Base-by-base conservation (phyloP, 2,329 filamentous ascomycete species). In the Aspergillus sp. region DNA sequence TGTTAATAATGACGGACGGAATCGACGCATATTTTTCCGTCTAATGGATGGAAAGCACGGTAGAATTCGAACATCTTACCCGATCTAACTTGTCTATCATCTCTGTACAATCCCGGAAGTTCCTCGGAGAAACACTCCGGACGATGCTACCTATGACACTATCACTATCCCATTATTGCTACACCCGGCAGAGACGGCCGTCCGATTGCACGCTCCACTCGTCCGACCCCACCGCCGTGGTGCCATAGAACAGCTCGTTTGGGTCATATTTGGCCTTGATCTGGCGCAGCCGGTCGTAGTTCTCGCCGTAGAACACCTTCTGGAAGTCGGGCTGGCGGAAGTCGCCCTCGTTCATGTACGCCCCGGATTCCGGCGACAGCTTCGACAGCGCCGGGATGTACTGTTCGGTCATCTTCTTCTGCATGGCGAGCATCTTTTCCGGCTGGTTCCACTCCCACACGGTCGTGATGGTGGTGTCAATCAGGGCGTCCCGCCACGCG, bases 201-300 rank as follows among this genome's bases (percentile, higher is more conserved):
- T 72, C 62, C 3, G 58, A 57, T 1, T 54, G 61, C 9, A 71
- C 64, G 10, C 56, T 62, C 78, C 78, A 82, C 16, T 56, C 60
- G 47, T 83, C 80, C 51, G 77, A 80, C 0, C 79, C 80, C 5
- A 83, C 80, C 3, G 70, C 76, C n/a, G 72, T 75, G 5, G 17
- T 32, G 65, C 2, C 67, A 67, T 74, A 76, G 56, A 77, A 75
- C 30, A 75, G 54, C 32, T 65, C 62, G 1, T 66, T 35, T 4
- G 74, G 74, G 54, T 78, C 75, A 55, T 72, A 76, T 47, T 72
- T 70, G 14, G 62, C 56, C 66, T 78, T 77, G 44, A 78, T 63
- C 13, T 56, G 13, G 4, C 66, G 58, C 20, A 76, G 62, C 5
- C 53, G 61, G 2, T 53, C 55, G 46, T 76, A 77, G 52, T 74